Conservation (phyloP, 2,329 filamentous ascomycete species). For the Penicillium sp. region DNA sequence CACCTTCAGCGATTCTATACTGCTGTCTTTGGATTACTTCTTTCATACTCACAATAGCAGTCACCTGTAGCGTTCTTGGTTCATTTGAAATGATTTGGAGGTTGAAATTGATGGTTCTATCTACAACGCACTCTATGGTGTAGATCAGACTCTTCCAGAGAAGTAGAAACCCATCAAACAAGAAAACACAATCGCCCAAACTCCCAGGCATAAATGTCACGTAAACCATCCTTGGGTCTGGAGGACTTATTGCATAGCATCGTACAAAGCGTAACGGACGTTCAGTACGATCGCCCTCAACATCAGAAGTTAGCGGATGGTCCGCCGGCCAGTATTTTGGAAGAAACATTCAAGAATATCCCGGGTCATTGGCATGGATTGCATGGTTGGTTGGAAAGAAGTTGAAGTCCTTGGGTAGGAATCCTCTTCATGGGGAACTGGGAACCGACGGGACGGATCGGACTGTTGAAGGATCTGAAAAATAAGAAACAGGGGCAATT, state of each 20-base stretch:
- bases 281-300: constrained; percentile 4
- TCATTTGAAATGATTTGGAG: not conserved
- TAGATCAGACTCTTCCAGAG: not conserved
- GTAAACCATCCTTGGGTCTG: constrained; percentile 1
- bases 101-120: constrained; percentile 4
- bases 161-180: not conserved
- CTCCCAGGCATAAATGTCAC: constrained; percentile 10
- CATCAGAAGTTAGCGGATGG: not conserved
- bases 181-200: constrained; percentile 1
- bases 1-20: not conserved
- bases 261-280: constrained; percentile 18
- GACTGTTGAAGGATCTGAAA: constrained; percentile 16
- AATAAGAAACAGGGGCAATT: not conserved
- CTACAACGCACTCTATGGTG: constrained; percentile 1
- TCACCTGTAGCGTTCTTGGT: not conserved
- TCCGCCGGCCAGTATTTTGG: not conserved
- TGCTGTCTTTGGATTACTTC: not conserved
- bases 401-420: not conserved
- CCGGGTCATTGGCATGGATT: constrained; percentile 3
- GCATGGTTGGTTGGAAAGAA: constrained; percentile 2
- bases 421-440: constrained; percentile 16
- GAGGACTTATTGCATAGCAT: constrained; percentile 15
- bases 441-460: constrained; percentile 19
- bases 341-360: not conserved
- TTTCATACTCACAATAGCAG: not conserved